phyloP scores from a whole-genome alignment of 495 filamentous ascomycete species.

The Xylaria flabelliformis region DNA sequence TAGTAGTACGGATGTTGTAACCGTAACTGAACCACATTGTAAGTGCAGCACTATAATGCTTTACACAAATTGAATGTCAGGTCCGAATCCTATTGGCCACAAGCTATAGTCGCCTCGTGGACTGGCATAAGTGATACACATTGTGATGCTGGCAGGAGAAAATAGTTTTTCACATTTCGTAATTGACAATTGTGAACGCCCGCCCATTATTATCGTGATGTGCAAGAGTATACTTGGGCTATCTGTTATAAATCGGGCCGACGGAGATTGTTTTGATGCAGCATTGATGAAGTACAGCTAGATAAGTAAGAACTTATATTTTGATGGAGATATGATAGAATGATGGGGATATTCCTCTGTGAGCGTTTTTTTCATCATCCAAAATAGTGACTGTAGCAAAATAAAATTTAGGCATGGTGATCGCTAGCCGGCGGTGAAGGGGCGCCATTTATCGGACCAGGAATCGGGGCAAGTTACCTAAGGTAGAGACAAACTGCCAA shows the following conservation, averaged over 20 bases:
- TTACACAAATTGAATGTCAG: background rate
- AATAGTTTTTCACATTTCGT: too few species aligned
- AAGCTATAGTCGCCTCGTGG: background rate
- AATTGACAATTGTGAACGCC: too few species aligned
- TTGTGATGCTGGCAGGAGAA: too few species aligned
- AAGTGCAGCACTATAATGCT: background rate
- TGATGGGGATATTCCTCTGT: too few species aligned
- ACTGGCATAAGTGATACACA: too few species aligned
- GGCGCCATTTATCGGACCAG: background rate
- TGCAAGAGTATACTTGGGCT: too few species aligned
- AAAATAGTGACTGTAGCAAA: background rate
- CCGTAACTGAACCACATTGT: background rate
- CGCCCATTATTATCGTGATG: too few species aligned
- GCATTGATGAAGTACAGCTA: too few species aligned
- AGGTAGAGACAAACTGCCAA: background rate
- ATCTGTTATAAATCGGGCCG: too few species aligned
- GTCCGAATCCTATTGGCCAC: background rate
- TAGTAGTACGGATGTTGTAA: background rate
- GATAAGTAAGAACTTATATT: background rate
- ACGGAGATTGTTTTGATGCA: too few species aligned
- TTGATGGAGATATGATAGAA: too few species aligned
- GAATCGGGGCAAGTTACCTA: background rate
- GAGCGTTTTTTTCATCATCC: too few species aligned
- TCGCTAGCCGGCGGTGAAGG: background rate
- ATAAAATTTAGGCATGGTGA: background rate